phyloP scores from a whole-genome alignment of 345 rosid species.

The Eucalyptus erythrocorys region DNA sequence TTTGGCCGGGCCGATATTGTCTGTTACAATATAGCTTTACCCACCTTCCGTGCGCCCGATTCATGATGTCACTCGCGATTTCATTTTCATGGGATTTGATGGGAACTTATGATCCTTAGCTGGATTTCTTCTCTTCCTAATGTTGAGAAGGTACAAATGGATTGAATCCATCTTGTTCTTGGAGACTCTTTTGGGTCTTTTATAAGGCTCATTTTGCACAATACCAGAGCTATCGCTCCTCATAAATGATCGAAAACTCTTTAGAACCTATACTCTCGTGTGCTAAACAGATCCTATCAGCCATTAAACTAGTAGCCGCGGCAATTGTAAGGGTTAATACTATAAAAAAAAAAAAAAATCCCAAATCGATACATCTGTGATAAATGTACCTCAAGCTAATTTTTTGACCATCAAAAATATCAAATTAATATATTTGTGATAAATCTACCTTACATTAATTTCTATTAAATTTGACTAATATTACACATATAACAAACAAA shows the following conservation, averaged over 20 bases:
- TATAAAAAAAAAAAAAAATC: too few species aligned
- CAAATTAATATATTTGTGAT: too few species aligned
- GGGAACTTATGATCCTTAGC: not conserved
- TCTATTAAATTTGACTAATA: too few species aligned
- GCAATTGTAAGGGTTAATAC: too few species aligned
- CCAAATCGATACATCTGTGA: rapidly evolving
- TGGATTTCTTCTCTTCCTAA: not conserved
- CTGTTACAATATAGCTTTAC: not conserved
- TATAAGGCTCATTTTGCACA: not conserved
- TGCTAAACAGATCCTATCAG: not conserved
- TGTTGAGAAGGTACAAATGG: not conserved
- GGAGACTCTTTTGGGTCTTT: not conserved
- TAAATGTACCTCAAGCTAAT: too few species aligned
- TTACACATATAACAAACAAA: too few species aligned
- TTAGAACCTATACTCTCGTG: not conserved
- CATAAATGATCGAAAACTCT: not conserved
- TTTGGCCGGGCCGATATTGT: not conserved
- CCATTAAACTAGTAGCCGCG: not conserved
- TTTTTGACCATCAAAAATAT: rapidly evolving
- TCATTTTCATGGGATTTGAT: not conserved
- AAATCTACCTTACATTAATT: too few species aligned
- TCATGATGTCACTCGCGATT: not conserved
- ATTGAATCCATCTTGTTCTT: not conserved
- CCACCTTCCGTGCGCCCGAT: not conserved
- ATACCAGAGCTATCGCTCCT: not conserved